Evolutionary conservation across 2,329 filamentous ascomycete species (phyloP).

Genomic region (Pseudogymnoascus sp.): DNA sequence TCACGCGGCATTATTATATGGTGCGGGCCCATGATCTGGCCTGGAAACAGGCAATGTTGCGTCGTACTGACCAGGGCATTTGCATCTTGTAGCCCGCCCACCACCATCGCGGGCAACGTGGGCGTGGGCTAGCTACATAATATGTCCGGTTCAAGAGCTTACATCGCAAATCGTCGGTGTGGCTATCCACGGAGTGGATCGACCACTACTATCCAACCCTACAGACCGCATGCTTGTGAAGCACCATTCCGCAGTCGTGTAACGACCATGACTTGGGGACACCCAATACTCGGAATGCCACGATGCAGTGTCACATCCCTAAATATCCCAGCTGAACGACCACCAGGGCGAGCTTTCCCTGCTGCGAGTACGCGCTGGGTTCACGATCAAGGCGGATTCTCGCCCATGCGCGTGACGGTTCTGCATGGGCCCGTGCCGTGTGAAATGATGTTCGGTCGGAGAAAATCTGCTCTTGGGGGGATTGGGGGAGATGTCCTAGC

Average conservation of each 20-base stretch:
- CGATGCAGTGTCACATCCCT: neutral
- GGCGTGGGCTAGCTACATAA: neutral
- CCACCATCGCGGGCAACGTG: neutral
- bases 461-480: neutral
- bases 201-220: neutral
- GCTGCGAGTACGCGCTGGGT: neutral
- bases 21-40: neutral
- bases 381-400: neutral
- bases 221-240: neutral
- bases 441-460: neutral
- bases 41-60: neutral
- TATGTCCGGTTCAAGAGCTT: neutral
- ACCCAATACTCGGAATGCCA: neutral
- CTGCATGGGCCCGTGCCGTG: neutral
- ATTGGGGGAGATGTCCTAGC: neutral
- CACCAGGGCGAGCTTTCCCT: neutral
- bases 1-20: conserved; percentile 1
- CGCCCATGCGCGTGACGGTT: neutral
- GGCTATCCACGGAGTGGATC: neutral
- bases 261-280: neutral
- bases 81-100: neutral
- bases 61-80: neutral
- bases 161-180: neutral
- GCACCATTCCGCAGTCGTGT: neutral
- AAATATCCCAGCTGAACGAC: neutral